phyloP scores from a whole-genome alignment of 2,329 filamentous ascomycete species.

The Fusarium transvaalense region DNA sequence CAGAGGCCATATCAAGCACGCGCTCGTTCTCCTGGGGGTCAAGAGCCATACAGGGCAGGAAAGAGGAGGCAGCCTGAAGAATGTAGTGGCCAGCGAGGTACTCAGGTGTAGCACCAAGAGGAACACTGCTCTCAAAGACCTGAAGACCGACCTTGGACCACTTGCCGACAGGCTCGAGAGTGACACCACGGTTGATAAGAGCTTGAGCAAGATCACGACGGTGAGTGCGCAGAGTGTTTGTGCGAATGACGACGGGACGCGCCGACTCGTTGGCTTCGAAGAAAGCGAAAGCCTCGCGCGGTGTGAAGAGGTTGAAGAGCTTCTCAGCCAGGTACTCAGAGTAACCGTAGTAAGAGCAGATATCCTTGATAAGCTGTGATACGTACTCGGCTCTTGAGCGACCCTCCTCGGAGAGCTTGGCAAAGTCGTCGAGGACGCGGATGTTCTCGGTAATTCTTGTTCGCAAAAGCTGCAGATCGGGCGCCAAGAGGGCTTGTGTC shows the following conservation, averaged over 20 bases:
- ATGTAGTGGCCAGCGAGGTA: conserved; percentile 99
- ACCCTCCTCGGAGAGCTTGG: conserved; percentile 81
- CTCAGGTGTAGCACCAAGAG: conserved; percentile 94
- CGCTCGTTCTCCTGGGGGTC: conserved; percentile 94
- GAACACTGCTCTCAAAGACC: conserved; percentile 88
- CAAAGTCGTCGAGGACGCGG: conserved; percentile 89
- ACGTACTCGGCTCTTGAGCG: conserved; percentile 91
- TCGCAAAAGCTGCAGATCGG: conserved; percentile 89
- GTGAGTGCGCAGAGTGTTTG: conserved; percentile 88
- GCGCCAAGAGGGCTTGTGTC: conserved; percentile 76
- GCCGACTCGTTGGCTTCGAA: conserved; percentile 98
- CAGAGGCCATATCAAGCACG: conserved; percentile 92
- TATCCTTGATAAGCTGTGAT: conserved; percentile 86
- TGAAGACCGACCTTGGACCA: conserved; percentile 99
- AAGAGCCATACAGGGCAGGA: conserved; percentile 97
- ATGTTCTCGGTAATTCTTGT: conserved; percentile 93
- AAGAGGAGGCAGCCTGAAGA: conserved; percentile 94
- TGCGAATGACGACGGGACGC: conserved; percentile 93
- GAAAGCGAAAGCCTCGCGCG: conserved; percentile 95
- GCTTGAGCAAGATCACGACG: conserved; percentile 87
- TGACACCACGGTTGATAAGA: conserved; percentile 95
- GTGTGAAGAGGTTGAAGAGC: conserved; percentile 90
- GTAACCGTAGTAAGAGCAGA: conserved; percentile 97
- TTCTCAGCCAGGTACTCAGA: conserved; percentile 95
- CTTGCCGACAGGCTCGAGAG: conserved; percentile 95